Evolutionary conservation across 1,284 basidiomycete genomes (phyloP).

Genomic region (Peniophora sp.): DNA sequence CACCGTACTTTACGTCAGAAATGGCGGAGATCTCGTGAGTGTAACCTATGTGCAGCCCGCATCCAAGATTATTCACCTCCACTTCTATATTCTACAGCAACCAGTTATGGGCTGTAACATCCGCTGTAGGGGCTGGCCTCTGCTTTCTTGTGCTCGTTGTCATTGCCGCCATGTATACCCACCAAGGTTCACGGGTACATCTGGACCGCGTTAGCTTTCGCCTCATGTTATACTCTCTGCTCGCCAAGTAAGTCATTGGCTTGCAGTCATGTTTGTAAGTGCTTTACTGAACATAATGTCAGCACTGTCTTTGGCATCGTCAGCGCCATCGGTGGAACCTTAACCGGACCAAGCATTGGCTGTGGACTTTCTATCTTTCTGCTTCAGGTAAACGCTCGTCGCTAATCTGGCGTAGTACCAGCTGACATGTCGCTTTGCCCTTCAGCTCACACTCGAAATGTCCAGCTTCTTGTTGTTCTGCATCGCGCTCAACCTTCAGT

Average conservation of each 20-base stretch:
- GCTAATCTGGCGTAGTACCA: background rate
- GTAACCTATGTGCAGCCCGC: too few species aligned
- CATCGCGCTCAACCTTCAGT: constrained; percentile 4
- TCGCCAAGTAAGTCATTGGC: background rate
- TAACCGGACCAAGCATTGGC: background rate
- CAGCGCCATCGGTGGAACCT: background rate
- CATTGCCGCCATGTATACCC: background rate
- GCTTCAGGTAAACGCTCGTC: background rate
- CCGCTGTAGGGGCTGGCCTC: background rate
- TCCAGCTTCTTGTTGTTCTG: constrained; percentile 2
- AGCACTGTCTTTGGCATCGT: background rate
- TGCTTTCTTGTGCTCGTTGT: background rate
- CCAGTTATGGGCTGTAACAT: background rate
- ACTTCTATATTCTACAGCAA: too few species aligned
- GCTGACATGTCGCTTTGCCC: too few species aligned
- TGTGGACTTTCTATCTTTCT: constrained; percentile 1
- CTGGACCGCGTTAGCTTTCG: constrained; percentile 4
- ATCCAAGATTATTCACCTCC: too few species aligned
- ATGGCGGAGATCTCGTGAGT: background rate
- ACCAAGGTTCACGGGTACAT: background rate
- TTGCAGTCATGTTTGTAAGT: too few species aligned
- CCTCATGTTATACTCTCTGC: background rate
- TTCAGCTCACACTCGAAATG: constrained; percentile 1
- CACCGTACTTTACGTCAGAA: background rate
- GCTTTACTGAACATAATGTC: background rate